A percentile compares a stretch with the other conserved stretches of the same genome.
Evolutionary conservation across 1,139 yeast genomes (phyloP).

Genomic region (Magnusiomyces fungicola): DNA sequence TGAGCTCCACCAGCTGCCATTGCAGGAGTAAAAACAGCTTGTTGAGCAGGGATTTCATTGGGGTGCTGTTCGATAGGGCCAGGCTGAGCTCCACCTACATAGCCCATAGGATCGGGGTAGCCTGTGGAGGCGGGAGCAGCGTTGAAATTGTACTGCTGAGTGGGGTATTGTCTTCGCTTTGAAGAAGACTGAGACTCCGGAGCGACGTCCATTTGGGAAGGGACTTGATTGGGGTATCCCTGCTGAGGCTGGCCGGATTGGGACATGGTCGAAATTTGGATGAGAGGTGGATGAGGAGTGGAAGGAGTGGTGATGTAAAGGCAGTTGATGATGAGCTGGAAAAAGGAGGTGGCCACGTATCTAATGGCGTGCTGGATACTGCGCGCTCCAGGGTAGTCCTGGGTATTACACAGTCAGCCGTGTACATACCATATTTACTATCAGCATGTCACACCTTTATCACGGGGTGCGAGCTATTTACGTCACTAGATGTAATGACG

Average conservation of each 20-base stretch:
- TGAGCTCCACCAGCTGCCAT: conserved; percentile 5
- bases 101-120: conserved; percentile 7
- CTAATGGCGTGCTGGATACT: too few species aligned
- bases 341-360: conserved; percentile 4
- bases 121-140: conserved; percentile 10
- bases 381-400: too few species aligned
- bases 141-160: conserved; percentile 14
- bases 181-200: conserved; percentile 8
- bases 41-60: conserved; percentile 5
- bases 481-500: too few species aligned
- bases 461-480: too few species aligned
- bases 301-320: too few species aligned
- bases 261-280: too few species aligned
- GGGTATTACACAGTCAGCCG: too few species aligned
- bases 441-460: too few species aligned
- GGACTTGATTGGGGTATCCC: conserved; percentile 8
- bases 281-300: too few species aligned
- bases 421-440: too few species aligned
- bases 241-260: conserved; percentile 13
- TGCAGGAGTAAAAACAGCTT: conserved; percentile 15
- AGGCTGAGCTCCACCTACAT: conserved; percentile 2
- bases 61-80: conserved; percentile 8
- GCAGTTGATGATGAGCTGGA: background rate
- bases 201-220: background rate
- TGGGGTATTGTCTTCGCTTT: conserved; percentile 13